A percentile compares a stretch with the other conserved stretches of the same genome.
phyloP scores from a whole-genome alignment of 768 basidiomycete species.

The Rhodotorula babjevae region DNA sequence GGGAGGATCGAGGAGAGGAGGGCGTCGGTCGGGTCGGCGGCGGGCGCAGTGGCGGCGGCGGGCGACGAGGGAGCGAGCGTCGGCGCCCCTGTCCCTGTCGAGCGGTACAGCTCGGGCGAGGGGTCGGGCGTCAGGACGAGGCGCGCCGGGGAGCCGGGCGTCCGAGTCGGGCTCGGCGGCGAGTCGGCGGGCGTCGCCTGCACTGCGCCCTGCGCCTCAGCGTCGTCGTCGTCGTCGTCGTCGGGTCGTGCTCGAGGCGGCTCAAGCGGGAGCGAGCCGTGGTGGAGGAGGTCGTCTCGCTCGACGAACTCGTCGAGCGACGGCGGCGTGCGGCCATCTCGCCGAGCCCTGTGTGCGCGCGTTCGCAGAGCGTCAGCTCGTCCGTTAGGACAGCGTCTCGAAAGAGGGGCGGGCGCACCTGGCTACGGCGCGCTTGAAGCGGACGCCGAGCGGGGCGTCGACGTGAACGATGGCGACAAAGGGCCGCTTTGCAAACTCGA shows the following conservation, averaged over 20 bases:
- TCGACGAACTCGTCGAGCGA: conserved; percentile 67
- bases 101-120: conserved; percentile 14
- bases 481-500: conserved; percentile 72
- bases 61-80: not conserved
- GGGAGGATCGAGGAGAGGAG: conserved; percentile 47
- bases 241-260: conserved; percentile 9
- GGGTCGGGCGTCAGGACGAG: conserved; percentile 14
- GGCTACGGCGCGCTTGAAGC: conserved; percentile 59
- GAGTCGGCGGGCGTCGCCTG: too few species aligned
- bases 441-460: conserved; percentile 71
- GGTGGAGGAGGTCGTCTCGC: conserved; percentile 65
- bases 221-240: too few species aligned
- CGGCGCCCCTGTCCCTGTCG: too few species aligned
- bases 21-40: not conserved
- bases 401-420: too few species aligned
- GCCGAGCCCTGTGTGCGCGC: not conserved
- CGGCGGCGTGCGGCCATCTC: not conserved
- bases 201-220: too few species aligned
- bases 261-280: conserved; percentile 49
- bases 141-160: conserved; percentile 24
- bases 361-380: not conserved
- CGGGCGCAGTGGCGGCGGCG: too few species aligned
- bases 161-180: conserved; percentile 18
- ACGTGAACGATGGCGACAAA: conserved; percentile 80
- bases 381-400: too few species aligned